Base-by-base conservation (phyloP, 257 asterid species). In the Lycium ferocissimum region DNA sequence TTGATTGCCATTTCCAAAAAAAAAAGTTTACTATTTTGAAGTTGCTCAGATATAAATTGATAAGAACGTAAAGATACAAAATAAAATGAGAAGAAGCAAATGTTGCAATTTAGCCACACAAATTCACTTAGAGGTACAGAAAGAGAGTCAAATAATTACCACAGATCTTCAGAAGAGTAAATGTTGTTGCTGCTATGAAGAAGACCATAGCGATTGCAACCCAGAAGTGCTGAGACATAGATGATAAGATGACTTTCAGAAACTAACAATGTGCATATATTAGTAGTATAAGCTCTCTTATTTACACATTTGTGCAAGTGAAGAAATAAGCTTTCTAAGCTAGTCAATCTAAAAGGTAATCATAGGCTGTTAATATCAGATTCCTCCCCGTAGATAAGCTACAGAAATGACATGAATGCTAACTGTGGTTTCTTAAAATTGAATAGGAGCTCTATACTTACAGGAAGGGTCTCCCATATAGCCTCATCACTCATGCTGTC, bases 401-500 rank as follows among this genome's bases (percentile, higher is more conserved):
- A 22, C 45, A 26, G 63, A 76, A 37, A 26, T 15, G 82, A 51
- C 65, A 76, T 53, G 63, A 76, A 9, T 26, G 82, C 33, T 26
- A 78, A 78, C 65, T 78, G 22, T 47, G 10, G 79, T 11, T 15
- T 51, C 58, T 83, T 17, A 83, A 72, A 58, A 38, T 11, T 13
- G 49, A 78, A 53, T 78, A 37, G 49, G 26, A 78, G 26, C 35
- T 51, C 65, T 78, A 72, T 62, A 93, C 97, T 93, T 94, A 96
- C 98, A n/a, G 99, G 99, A 86, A 96, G 98, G 82, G 98, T 94
- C 89, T 93, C 98, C 98, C 98, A 95, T 86, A 96, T 92, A 57
- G 98, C 99, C 88, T 95, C 98, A 80, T 94, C 99, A 70, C 91
- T 93, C 89, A 95, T 89, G 87, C 86, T 91, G 59, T 96, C 99